Conservation (phyloP, 495 filamentous ascomycete species). For the Aspergillus carlsbadensis region DNA sequence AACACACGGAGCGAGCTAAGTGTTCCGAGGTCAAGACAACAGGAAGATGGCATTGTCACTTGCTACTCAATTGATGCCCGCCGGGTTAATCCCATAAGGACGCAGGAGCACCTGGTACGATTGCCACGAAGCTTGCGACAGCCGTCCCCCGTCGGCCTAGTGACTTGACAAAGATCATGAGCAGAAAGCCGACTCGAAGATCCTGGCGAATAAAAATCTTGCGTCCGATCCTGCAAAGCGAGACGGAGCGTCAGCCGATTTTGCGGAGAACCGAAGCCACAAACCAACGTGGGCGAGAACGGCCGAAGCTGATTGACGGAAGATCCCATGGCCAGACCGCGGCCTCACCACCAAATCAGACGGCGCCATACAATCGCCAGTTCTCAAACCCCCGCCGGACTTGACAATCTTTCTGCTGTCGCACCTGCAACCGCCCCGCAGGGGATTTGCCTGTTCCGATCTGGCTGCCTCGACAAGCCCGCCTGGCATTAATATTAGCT, state of each 20-base stretch:
- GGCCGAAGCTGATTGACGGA: conserved; percentile 36
- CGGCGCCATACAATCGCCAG: conserved; percentile 11
- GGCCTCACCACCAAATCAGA: conserved; percentile 19
- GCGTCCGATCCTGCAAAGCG: neutral
- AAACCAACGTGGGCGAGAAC: neutral
- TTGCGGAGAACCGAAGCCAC: conserved; percentile 15
- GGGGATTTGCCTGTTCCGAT: conserved; percentile 23
- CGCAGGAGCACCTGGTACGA: neutral
- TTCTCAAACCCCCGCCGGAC: neutral
- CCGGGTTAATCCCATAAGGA: conserved; percentile 13
- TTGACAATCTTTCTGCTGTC: conserved; percentile 1
- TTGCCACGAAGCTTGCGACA: neutral
- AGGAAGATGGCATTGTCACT: conserved; percentile 4
- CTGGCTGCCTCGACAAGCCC: conserved; percentile 5
- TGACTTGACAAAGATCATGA: neutral
- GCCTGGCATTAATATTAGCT: conserved; percentile 21
- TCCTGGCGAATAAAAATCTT: neutral
- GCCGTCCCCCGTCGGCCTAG: neutral
- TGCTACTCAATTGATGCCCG: conserved; percentile 3
- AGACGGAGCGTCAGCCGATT: conserved; percentile 11
- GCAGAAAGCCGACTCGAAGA: neutral
- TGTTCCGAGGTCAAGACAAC: neutral
- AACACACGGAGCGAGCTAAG: conserved; percentile 3
- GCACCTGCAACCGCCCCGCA: conserved; percentile 20
- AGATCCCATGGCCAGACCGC: conserved; percentile 21